Evolutionary conservation across 768 basidiomycete genomes (phyloP).

Genomic region (Krasilnikovozyma curviuscula): DNA sequence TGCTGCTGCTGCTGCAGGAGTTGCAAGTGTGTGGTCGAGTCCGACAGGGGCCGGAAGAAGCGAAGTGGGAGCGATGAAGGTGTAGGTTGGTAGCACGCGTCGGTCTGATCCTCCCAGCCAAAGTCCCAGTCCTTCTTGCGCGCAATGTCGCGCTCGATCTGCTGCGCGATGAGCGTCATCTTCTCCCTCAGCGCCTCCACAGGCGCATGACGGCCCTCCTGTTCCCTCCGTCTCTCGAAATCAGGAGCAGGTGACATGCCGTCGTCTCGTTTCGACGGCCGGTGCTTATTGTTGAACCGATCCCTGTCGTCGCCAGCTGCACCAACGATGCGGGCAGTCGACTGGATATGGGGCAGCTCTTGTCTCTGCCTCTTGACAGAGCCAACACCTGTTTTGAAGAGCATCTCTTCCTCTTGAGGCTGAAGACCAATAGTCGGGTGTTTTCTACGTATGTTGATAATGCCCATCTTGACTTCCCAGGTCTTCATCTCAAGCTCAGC

Average conservation of each 20-base stretch:
- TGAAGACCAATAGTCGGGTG: constrained; percentile 27
- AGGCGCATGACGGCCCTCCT: constrained; percentile 1
- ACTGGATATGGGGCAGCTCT: too few species aligned
- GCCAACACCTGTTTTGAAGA: constrained; percentile 11
- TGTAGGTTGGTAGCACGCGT: constrained; percentile 46
- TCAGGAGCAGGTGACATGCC: constrained; percentile 6
- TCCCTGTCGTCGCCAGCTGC: background rate
- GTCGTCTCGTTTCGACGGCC: constrained; percentile 8
- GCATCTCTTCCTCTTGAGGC: constrained; percentile 26
- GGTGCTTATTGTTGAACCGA: too few species aligned
- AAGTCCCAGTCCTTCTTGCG: constrained; percentile 54
- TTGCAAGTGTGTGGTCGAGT: constrained; percentile 34
- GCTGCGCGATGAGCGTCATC: constrained; percentile 37
- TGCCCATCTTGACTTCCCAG: constrained; percentile 56
- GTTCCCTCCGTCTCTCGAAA: constrained; percentile 19
- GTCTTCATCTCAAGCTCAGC: constrained; percentile 40
- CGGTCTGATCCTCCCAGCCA: constrained; percentile 70
- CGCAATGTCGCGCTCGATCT: constrained; percentile 43
- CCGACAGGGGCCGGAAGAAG: background rate
- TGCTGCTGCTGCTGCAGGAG: constrained; percentile 13
- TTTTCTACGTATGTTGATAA: constrained; percentile 64
- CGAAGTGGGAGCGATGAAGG: too few species aligned
- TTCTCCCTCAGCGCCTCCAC: constrained; percentile 33
- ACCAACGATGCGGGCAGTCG: too few species aligned
- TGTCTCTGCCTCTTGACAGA: constrained; percentile 5